Evolutionary conservation across 2,329 filamentous ascomycete species (phyloP), one percentile per base, ranked within the genome.

Genomic region (Talaromyces sp.): DNA sequence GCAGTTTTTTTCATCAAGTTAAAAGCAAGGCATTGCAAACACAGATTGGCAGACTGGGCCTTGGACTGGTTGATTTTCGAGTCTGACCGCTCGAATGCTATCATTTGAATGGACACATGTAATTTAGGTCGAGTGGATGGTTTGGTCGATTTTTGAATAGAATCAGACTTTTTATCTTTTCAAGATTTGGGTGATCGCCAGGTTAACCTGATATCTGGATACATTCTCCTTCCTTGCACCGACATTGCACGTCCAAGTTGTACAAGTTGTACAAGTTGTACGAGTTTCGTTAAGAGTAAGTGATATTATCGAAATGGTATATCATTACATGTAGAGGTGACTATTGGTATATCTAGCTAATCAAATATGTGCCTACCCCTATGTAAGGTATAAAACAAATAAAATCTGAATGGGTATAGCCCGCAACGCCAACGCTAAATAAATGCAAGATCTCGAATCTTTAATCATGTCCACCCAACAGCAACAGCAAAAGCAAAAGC

Each of bases 391-490:
- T n/a, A 8, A 27, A 7, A 29, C 38, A 11, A 53, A 54, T 22
- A n/a, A n/a, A n/a, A n/a, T n/a, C n/a, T n/a, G 25, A 54, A 54
- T 56, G 58, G 56, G 54, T 65, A 54, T 61, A 61, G 45, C 58
- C 63, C 4, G 61, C 65, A 64, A 66, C 61, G 34, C 65, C 65
- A 53, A 47, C 61, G 65, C 65, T 67, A 65, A 47, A 65, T 31
- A 25, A 53, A 51, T 25, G 53, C 61, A 36, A 19, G 53, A 19
- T 25, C 22, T 54, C 15, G 27, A 61, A 10, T 49, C 27, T 36
- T 17, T 10, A 61, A 27, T 51, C 45, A 36, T 43, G n/a, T 22
- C 53, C 53, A 8, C 31, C 53, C 49, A 36, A n/a, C n/a, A n/a
- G n/a, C n/a, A n/a, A 29, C 31, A 31, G 27, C 13, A 31, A 31